Base-by-base conservation (phyloP, 345 rosid species). In the Bretschneidera sinensis region DNA sequence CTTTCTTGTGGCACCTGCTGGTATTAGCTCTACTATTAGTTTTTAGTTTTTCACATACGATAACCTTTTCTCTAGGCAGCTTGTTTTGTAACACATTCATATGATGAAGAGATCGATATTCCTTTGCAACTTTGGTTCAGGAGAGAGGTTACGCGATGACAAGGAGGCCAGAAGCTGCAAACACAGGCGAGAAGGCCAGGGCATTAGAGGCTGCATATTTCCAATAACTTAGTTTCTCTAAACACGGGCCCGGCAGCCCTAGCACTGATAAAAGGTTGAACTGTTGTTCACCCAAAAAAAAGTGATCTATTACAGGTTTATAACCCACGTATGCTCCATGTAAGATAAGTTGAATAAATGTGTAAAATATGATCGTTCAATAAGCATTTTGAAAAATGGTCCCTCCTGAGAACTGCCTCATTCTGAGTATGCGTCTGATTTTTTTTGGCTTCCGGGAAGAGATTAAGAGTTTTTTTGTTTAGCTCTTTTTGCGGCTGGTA, bases 1-100 rank as follows among this genome's bases (percentile, higher is more conserved):
- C 94, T 28, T 92, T 84, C 84, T 43, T 76, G 73, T 87, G 97
- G 97, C 91, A 89, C 55, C 64, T 92, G 49, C 77, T 85, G 88
- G 98, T 92, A 80, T 54, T 1, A 5, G 33, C 45, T 39, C 33
- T 15, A 21, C n/a, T n/a, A n/a, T n/a, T n/a, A n/a, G n/a, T n/a
- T n/a, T n/a, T n/a, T n/a, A n/a, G n/a, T 55, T 57, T 51, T 57
- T 9, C 43, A 28, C 55, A 48, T 35, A 6, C 0, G n/a, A 21
- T 20, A 24, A 55, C 19, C 55, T 59, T 58, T 57, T n/a, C n/a
- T n/a, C n/a, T n/a, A n/a, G n/a, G n/a, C n/a, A n/a, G 21, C 21
- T 65, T 60, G 18, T 22, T 49, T 21, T 14, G 45, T 63, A 11
- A 11, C 2, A 52, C 24, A 45, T 22, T 13, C 45, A 68, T 59